Evolutionary conservation across 2,329 filamentous ascomycete genomes (phyloP), one percentile per base, ranked within the genome.

Genomic region (Coleophoma crateriformis): DNA sequence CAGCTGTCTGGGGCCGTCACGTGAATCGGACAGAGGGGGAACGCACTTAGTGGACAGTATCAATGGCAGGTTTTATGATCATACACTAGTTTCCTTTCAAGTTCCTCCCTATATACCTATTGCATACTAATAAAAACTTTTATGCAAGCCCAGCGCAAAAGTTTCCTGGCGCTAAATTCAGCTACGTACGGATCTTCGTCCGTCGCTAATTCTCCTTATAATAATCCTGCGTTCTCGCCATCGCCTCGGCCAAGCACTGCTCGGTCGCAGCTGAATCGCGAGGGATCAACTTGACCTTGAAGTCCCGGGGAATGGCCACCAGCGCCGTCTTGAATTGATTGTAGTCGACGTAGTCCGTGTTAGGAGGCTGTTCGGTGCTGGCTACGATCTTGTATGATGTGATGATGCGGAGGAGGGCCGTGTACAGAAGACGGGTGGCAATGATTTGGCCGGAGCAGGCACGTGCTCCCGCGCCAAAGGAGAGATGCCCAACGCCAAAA

Each of bases 321-420:
- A 83, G 56, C 0, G 79, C 79, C 1, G 72, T 75, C 64, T 82
- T 82, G 56, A 81, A 74, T 57, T 77, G 71, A 55, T 82, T 83
- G 56, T 82, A 82, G 5, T 83, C 78, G 4, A 82, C 74, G 53
- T 82, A 82, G 58, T 82, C 78, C 0, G 78, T 82, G 54, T 81
- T 82, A 0, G 79, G 79, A 0, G 79, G 78, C 40, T 73, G 64
- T 0, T 61, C 58, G 46, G 73, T 67, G 55, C 68, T 71, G 20
- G 77, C 68, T 33, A 77, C 69, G 48, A 78, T 73, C 54, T 67
- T 70, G 62, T 76, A 79, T 8, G 69, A 68, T 3, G 69, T 67
- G n/a, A 79, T 54, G 1, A 79, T 62, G 3, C 76, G 69, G 7
- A 78, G 62, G 1, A 80, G 63, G 3, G 75, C 74, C 0, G 72